phyloP scores from a whole-genome alignment of 2,329 filamentous ascomycete genomes.

The Polytolypa hystricis region DNA sequence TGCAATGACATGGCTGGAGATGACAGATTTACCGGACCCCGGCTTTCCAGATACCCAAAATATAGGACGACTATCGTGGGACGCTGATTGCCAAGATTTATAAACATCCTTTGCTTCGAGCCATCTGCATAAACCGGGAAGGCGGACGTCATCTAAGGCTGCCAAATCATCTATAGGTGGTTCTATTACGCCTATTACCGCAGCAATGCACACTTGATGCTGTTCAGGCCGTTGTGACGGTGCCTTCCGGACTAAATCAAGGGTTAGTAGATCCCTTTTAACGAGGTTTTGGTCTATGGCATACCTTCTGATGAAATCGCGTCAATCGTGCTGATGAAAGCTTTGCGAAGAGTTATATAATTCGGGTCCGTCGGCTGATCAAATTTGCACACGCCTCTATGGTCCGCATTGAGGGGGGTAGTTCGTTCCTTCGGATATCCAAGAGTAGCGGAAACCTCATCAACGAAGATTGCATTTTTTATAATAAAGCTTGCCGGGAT shows the following conservation, averaged over 20 bases:
- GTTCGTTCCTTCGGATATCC: slow-evolving; percentile 20
- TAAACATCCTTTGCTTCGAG: slow-evolving; percentile 17
- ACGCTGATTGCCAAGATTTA: slow-evolving; percentile 13
- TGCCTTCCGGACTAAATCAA: neutral
- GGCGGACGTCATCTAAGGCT: slow-evolving; percentile 15
- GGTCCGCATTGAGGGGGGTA: slow-evolving; percentile 24
- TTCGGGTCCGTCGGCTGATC: slow-evolving; percentile 20
- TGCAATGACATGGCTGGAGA: slow-evolving; percentile 23
- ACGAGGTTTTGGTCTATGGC: no score
- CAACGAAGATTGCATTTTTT: slow-evolving; percentile 19
- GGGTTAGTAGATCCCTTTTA: neutral
- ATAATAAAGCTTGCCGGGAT: slow-evolving; percentile 16
- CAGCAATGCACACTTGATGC: neutral
- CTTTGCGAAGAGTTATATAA: slow-evolving; percentile 23
- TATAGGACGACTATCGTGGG: slow-evolving; percentile 9
- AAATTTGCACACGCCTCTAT: slow-evolving; percentile 29
- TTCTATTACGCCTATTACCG: slow-evolving; percentile 10
- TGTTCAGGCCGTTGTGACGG: neutral
- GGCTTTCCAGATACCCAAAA: slow-evolving; percentile 25
- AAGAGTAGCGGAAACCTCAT: slow-evolving; percentile 24
- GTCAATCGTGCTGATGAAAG: slow-evolving; percentile 21
- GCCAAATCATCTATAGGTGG: slow-evolving; percentile 17
- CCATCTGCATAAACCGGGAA: slow-evolving; percentile 24
- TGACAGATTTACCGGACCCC: slow-evolving; percentile 27
- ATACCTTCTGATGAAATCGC: slow-evolving; percentile 10